Evolutionary conservation across 768 basidiomycete genomes (phyloP).

Genomic region (Asterophora lycoperdoides): DNA sequence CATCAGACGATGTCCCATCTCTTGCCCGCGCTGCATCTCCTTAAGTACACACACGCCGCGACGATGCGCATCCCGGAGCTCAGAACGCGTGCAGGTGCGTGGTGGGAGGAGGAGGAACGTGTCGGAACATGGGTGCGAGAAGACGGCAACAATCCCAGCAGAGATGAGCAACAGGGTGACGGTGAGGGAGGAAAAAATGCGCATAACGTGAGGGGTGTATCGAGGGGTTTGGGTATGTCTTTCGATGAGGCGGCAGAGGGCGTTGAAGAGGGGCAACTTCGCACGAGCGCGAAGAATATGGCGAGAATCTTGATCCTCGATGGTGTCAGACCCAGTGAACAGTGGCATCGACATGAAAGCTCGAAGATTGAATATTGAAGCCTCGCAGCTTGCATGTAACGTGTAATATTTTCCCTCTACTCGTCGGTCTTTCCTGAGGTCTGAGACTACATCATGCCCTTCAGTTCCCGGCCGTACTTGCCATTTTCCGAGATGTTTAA

Average conservation of each 20-base stretch:
- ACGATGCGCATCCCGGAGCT: conserved; percentile 49
- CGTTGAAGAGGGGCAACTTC: conserved; percentile 27
- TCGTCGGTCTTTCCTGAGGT: no score
- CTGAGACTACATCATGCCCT: no score
- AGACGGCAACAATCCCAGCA: conserved; percentile 29
- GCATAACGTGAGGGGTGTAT: conserved; percentile 37
- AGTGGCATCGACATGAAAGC: conserved; percentile 20
- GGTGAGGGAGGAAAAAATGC: conserved; percentile 20
- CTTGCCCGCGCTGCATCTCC: conserved; percentile 45
- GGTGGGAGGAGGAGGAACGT: conserved; percentile 54
- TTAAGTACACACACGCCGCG: conserved; percentile 54
- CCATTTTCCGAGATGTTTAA: no score
- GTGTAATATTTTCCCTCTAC: not conserved
- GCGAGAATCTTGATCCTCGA: conserved; percentile 28
- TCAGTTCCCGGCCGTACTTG: no score
- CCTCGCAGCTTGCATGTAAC: not conserved
- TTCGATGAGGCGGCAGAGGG: conserved; percentile 27
- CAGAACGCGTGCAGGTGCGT: conserved; percentile 41
- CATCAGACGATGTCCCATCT: conserved; percentile 33
- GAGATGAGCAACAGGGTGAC: not conserved
- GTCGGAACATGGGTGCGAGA: conserved; percentile 48
- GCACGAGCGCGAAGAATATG: conserved; percentile 30
- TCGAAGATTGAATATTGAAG: no score
- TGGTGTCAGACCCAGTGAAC: conserved; percentile 26
- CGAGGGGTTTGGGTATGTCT: conserved; percentile 41